Evolutionary conservation across 2,329 filamentous ascomycete genomes (phyloP).

Genomic region (Tolypocladium pustulatum): DNA sequence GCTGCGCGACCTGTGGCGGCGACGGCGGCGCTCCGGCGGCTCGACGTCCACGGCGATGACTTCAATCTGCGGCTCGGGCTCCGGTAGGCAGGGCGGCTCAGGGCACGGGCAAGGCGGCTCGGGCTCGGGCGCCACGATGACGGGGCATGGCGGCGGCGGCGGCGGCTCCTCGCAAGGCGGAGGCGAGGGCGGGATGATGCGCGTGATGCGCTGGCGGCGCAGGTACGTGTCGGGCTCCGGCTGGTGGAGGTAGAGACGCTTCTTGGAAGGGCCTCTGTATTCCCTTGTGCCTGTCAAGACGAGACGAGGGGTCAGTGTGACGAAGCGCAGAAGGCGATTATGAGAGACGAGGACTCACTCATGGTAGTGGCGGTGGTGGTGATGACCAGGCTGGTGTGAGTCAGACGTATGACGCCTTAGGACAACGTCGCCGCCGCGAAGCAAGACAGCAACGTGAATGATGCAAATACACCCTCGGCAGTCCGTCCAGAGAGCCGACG

Average conservation of each 20-base stretch:
- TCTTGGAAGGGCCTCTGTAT: slow-evolving; percentile 19
- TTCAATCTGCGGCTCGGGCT: slow-evolving; percentile 21
- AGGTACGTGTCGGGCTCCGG: slow-evolving; percentile 27
- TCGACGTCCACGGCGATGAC: slow-evolving; percentile 28
- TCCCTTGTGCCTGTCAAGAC: slow-evolving; percentile 14
- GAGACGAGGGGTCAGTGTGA: slow-evolving; percentile 12
- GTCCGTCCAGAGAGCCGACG: background rate
- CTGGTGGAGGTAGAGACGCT: slow-evolving; percentile 30
- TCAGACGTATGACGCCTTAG: background rate
- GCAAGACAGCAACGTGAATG: background rate
- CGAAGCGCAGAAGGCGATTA: too few species aligned
- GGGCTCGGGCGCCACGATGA: slow-evolving; percentile 9
- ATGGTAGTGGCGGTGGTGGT: background rate
- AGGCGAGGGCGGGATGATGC: slow-evolving; percentile 24
- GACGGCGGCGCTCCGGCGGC: slow-evolving; percentile 13
- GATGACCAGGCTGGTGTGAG: background rate
- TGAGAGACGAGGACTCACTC: background rate
- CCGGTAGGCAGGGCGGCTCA: slow-evolving; percentile 6
- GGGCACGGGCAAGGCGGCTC: slow-evolving; percentile 4
- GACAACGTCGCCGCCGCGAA: background rate
- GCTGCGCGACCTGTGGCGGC: slow-evolving; percentile 12
- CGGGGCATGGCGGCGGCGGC: slow-evolving; percentile 10
- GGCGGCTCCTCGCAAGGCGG: slow-evolving; percentile 14
- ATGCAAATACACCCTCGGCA: background rate
- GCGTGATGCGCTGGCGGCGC: slow-evolving; percentile 25